A percentile compares a stretch with the other conserved stretches of the same genome.
phyloP scores from a whole-genome alignment of 306 rosid genomes.

The Quercus glauca region DNA sequence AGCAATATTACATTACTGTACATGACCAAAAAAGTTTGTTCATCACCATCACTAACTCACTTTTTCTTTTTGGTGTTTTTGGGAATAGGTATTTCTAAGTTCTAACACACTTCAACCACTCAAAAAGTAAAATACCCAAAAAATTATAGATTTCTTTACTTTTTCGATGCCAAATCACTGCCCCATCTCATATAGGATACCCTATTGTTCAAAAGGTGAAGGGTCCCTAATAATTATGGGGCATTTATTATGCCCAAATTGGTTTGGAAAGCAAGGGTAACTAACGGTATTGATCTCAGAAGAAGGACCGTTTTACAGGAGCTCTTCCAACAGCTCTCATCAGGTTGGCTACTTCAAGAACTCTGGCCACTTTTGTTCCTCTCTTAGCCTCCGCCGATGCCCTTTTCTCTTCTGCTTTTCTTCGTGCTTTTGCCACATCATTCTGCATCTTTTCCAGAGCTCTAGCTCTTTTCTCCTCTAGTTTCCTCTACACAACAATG shows the following conservation, averaged over 20 bases:
- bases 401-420: slow-evolving; percentile 86
- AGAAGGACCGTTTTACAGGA: slow-evolving; percentile 85
- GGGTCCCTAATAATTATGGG: slow-evolving; percentile 32
- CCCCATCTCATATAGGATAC: slow-evolving; percentile 27
- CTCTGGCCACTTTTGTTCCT: slow-evolving; percentile 81
- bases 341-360: slow-evolving; percentile 69
- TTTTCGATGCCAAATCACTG: slow-evolving; percentile 21
- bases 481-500: slow-evolving; percentile 67
- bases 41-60: neutral
- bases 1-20: slow-evolving; percentile 31
- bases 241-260: slow-evolving; percentile 18
- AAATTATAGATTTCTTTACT: slow-evolving; percentile 11
- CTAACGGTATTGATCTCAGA: slow-evolving; percentile 16
- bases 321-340: slow-evolving; percentile 95
- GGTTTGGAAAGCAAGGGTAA: slow-evolving; percentile 1
- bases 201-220: slow-evolving; percentile 26
- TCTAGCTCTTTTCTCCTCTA: slow-evolving; percentile 89
- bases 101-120: slow-evolving; percentile 35
- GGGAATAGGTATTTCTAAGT: neutral
- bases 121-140: slow-evolving; percentile 27
- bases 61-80: neutral
- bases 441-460: slow-evolving; percentile 91
- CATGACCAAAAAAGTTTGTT: slow-evolving; percentile 24
- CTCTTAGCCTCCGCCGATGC: slow-evolving; percentile 93
- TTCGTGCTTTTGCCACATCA: slow-evolving; percentile 70